Evolutionary conservation across 495 filamentous ascomycete species (phyloP), one percentile per base, ranked within the genome.

Genomic region (Neurospora pannonica): DNA sequence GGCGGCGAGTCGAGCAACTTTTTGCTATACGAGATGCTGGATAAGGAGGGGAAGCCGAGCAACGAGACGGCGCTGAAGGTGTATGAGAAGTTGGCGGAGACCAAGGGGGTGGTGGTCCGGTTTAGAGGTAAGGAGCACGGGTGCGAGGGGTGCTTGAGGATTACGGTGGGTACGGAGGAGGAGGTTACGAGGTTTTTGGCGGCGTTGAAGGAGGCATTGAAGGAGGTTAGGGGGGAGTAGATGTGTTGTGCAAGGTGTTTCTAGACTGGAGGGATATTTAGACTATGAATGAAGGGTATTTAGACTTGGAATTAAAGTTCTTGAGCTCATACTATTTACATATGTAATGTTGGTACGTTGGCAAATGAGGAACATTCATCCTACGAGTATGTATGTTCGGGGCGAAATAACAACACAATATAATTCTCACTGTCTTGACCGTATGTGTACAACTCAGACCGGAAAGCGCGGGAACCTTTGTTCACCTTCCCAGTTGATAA

Each of bases 61-160:
- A 99, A 98, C 78, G 83, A 81, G 46, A 88, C 86, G 7, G 97
- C 96, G 42, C 78, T 96, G 77, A 89, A 87, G 24, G 88, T 94
- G 24, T 98, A 99, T 79, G 90, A 95, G 84, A 82, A 83, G 24
- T 84, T 98, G 82, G 96, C 97, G 1, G 95, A 97, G 86, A 91
- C 89, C 60, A 90, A 90, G 76, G 94, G 94, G 0, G 94, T 99
- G 2, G 94, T 99, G 37, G 97, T 99, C 13, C 85, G 96, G 73
- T 99, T 98, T 81, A 85, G 96, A 69, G 96, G 96, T 3, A 96
- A 94, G 83, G 96, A 99, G 86, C 82, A 90, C 38, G 96, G 94
- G 6, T 99, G 96, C 79, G 78, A 90, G 74, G 96, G 95, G 1
- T 97, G 95, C 78, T 81, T 99, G 78, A 87, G 96, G 48, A 92